Base-by-base conservation (phyloP, 805 yeast genomes). In the Torulaspora gathmanii region DNA sequence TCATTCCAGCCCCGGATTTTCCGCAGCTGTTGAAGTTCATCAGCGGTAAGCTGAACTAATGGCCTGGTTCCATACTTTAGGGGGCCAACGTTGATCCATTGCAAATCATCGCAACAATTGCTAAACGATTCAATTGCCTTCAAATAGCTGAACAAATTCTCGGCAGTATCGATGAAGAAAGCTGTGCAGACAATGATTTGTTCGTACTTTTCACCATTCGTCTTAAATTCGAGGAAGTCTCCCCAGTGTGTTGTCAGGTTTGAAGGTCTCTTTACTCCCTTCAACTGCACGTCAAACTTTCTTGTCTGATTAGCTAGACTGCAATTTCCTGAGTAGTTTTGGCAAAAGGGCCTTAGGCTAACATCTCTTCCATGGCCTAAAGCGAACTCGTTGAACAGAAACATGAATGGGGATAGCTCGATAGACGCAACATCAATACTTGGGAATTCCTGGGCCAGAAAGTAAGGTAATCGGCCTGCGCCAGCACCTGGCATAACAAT, bases 31-130 rank as follows among this genome's bases (percentile, higher is more conserved):
- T 66, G 63, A 39, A 90, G 60, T 58, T 90, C 97, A n/a, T 83
- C 82, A 11, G 77, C 69, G 31, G 80, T 81, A 25, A 88, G 68
- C 61, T 90, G 96, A 25, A 82, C 79, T 60, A 76, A 71, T 38
- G 96, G 81, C 43, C 89, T 85, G 2, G 88, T 79, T 0, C 97
- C 97, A 70, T 93, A 91, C 63, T 90, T 85, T 49, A 93, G 70
- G 0, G 99, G 99, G 0, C 99, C 99, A 11, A 81, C 72, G 60
- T 93, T 91, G 51, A 91, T 78, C 98, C 98, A 91, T 33, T 74
- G 70, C 0, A 86, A 82, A 3, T 73, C 73, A 12, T 68, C 69
- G 29, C 55, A 40, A 7, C 68, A 70, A 7, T 57, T 56, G 9
- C 71, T 65, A 28, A 82, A 55, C 9, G 62, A 55, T 45, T 75